Base-by-base conservation (phyloP, 768 basidiomycete genomes). In the Rhizopogon vinicolor region DNA sequence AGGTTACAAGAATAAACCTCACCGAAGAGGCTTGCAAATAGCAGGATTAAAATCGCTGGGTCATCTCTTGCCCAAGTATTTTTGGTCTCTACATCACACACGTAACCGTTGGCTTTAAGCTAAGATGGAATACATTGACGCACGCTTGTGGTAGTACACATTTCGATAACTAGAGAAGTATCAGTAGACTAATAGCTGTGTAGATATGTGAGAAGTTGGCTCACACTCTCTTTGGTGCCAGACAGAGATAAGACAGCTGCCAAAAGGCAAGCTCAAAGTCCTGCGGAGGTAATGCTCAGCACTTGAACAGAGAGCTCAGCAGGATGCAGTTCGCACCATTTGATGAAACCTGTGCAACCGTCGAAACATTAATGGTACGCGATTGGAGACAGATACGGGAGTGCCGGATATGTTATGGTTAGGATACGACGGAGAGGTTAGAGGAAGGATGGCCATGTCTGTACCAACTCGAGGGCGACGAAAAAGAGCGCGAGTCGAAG, bases 31-130 rank as follows among this genome's bases (percentile, higher is more conserved):
- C 86, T 93, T 43, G 81, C 87, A 48, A 82, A 81, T 43, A 98
- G 86, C 48, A 98, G 81, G 29, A 98, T 79, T 28, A 98, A 79
- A 60, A 97, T 93, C 28, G 96, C 96, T 19, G 96, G 96, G 67
- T 98, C 96, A 70, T 98, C 96, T 69, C 96, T 78, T 18, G 95
- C 93, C 95, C 95, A 98, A 14, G 90, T 93, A 69, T 98, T 97
- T 78, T 97, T 98, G 18, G 95, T 98, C 77, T 98, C 93, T 91
- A 72, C 59, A 41, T 42, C 45, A 39, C 60, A 40, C 37, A 44
- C n/a, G 33, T 57, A 16, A 33, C 3, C 8, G 13, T 25, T 3
- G 8, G 19, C 2, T n/a, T 40, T 3, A 0, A 16, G 9, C 9
- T 43, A 42, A 41, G 48, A 5, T 50, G 16, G 7, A 41, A 40